Evolutionary conservation across 2,329 filamentous ascomycete genomes (phyloP), one percentile per base, ranked within the genome.

Genomic region (Aspergillus pseudoterreus): DNA sequence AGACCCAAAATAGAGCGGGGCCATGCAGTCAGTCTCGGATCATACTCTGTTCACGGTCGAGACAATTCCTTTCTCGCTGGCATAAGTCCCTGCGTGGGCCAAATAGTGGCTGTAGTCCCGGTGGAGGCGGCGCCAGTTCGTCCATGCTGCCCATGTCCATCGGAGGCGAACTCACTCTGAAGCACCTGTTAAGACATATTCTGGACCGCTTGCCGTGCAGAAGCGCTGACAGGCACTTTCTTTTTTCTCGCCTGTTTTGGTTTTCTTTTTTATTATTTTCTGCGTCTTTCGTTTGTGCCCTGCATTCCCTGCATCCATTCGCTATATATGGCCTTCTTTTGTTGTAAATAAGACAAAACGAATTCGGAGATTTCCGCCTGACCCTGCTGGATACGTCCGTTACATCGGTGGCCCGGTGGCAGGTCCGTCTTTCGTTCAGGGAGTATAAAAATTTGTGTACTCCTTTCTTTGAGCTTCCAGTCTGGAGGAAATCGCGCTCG

Each of bases 1-100:
- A 46, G 48, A 49, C 58, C 56, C 55, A 57, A 57, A 60, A 58
- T 60, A 60, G 56, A 60, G 56, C 55, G 58, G 56, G 57, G 27
- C 54, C 56, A 51, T 57, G 56, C 54, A 58, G 54, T 47, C 54
- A 41, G 55, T 50, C 55, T 55, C 43, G 49, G 46, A 47, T 53
- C 50, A 50, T 48, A 51, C 46, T 49, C 50, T 56, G 49, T 4
- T 51, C 46, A 38, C 45, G 42, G 45, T 54, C 43, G 55, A 53
- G 6, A 56, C 55, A 54, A 54, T 53, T 54, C 39, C 49, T 51
- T 55, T 52, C 47, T 57, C 47, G 47, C 53, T 59, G 53, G n/a
- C 49, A 47, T 48, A 50, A 46, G 52, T 22, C 35, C 24, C 30
- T 32, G 33, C 22, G 21, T 24, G 12, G 9, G 14, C 49, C 27